These are phyloP conservation scores for Umbilicus rupestris DNA, from an alignment of 164 flowering plant genomes.

Conservation along the genomic window DNA sequence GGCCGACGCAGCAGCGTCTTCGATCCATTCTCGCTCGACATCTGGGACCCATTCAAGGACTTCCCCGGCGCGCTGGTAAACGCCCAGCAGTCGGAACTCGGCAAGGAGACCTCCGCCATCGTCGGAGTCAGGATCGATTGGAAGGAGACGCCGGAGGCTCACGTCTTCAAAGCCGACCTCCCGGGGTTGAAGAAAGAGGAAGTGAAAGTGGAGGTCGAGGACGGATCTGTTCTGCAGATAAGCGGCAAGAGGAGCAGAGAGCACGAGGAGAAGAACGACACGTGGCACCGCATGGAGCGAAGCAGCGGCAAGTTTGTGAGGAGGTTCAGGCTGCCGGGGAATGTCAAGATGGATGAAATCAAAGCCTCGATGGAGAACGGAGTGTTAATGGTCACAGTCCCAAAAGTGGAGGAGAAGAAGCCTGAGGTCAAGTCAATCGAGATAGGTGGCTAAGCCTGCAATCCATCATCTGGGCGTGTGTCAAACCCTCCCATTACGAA, in stretches of 20 bases:
- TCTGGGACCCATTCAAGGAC: slow-evolving; percentile 12
- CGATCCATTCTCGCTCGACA: slow-evolving; percentile 13
- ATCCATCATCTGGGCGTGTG: no score
- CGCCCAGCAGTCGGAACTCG: neutral
- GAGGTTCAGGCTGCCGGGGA: slow-evolving; percentile 12
- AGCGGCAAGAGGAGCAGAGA: slow-evolving; percentile 13
- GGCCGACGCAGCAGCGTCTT: slow-evolving; percentile 10
- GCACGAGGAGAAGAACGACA: slow-evolving; percentile 11
- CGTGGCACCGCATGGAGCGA: slow-evolving; percentile 10
- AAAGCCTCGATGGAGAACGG: slow-evolving; percentile 11
- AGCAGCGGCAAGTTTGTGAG: slow-evolving; percentile 11
- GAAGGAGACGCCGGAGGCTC: slow-evolving; percentile 14
- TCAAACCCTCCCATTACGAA: no score
- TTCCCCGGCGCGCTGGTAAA: neutral
- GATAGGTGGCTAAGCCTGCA: neutral
- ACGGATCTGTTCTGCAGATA: slow-evolving; percentile 8
- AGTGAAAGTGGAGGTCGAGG: slow-evolving; percentile 13
- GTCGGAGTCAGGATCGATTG: slow-evolving; percentile 6
- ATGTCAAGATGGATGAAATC: slow-evolving; percentile 10
- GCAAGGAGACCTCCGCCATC: slow-evolving; percentile 1
- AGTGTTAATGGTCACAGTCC: slow-evolving; percentile 10
- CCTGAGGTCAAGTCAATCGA: slow-evolving; percentile 6
- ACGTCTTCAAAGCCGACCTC: slow-evolving; percentile 10
- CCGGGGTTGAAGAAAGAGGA: slow-evolving; percentile 13
- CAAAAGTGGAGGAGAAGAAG: slow-evolving; percentile 12